Evolutionary conservation across 495 filamentous ascomycete species (phyloP).

Genomic region (Pyrenopolyporus hunteri): DNA sequence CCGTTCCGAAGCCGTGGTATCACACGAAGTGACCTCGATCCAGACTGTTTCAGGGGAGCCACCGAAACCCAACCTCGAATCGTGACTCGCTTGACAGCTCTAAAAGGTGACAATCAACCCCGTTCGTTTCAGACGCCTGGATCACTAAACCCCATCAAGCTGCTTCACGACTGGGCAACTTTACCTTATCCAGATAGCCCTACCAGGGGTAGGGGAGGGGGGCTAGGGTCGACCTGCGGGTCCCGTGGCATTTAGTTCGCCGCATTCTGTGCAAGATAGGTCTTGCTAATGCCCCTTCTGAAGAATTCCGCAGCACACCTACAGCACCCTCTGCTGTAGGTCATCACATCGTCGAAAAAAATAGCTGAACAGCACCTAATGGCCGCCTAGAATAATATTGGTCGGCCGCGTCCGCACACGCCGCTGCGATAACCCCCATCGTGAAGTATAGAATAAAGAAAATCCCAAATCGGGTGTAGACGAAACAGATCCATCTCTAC

Average conservation of each 20-base stretch:
- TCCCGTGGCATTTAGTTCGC: too few relatives aligned
- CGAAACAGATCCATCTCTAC: too few relatives aligned
- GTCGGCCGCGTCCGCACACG: too few relatives aligned
- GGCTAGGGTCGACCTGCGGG: background rate
- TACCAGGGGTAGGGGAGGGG: background rate
- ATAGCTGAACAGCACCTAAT: too few relatives aligned
- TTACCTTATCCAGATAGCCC: background rate
- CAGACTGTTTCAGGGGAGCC: slow-evolving; percentile 34
- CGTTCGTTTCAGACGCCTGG: slow-evolving; percentile 35
- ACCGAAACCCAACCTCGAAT: slow-evolving; percentile 18
- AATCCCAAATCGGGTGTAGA: too few relatives aligned
- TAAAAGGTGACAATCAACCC: slow-evolving; percentile 23
- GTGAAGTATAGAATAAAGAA: too few relatives aligned
- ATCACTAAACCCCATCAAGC: slow-evolving; percentile 8
- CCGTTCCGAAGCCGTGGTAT: slow-evolving; percentile 37
- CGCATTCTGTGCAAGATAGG: background rate
- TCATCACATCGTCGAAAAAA: too few relatives aligned
- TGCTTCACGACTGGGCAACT: background rate
- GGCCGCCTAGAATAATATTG: too few relatives aligned
- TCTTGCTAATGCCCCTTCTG: too few relatives aligned
- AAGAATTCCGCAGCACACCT: too few relatives aligned
- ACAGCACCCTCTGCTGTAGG: too few relatives aligned
- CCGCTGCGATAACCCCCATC: too few relatives aligned
- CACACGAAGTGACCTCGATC: slow-evolving; percentile 36
- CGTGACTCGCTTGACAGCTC: slow-evolving; percentile 21